Evolutionary conservation across 257 asterid genomes (phyloP), one percentile per base, ranked within the genome.

Genomic region (Jacaranda copaia): DNA sequence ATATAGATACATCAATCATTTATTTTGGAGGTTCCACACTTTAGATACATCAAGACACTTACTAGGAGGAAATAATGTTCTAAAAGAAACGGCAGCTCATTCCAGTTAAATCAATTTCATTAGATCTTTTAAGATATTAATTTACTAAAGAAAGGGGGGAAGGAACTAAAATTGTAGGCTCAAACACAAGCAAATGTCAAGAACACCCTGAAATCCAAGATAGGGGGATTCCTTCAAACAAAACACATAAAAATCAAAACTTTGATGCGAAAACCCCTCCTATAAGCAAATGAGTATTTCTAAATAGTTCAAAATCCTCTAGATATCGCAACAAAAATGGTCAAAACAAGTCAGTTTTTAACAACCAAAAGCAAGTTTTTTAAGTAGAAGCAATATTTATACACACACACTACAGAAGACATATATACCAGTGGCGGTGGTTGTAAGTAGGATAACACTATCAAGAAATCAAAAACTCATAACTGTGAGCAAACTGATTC

Each of bases 161-260:
- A 2, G 32, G 32, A 25, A 25, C 32, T 25, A 72, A 59, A 25
- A 20, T 80, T 66, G 58, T 5, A 59, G 15, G 63, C 76, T 57
- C 74, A 11, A 67, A 39, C 42, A 19, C 25, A 20, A 70, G 55
- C 61, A 86, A 85, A 89, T 86, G 92, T 70, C 70, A 72, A 25
- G 32, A 46, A 61, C 76, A 49, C 46, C 20, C 71, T 51, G 36
- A 36, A 82, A 76, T 45, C 56, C 69, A 25, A 14, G 46, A 25
- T 20, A 42, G 48, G 25, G 45, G 6, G 18, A 68, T 13, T 46
- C 18, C n/a, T 59, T 61, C 48, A 49, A 66, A 70, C 11, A 40
- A 61, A 57, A 67, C 43, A 62, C 18, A 74, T 11, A 65, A 25
- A 25, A 84, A 81, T 45, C 49, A 68, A 74, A 88, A 92, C 96